A percentile compares a stretch with the other conserved stretches of the same genome.
Evolutionary conservation across 1,284 basidiomycete species (phyloP).

Genomic region (Singerocomus rubriflavus): DNA sequence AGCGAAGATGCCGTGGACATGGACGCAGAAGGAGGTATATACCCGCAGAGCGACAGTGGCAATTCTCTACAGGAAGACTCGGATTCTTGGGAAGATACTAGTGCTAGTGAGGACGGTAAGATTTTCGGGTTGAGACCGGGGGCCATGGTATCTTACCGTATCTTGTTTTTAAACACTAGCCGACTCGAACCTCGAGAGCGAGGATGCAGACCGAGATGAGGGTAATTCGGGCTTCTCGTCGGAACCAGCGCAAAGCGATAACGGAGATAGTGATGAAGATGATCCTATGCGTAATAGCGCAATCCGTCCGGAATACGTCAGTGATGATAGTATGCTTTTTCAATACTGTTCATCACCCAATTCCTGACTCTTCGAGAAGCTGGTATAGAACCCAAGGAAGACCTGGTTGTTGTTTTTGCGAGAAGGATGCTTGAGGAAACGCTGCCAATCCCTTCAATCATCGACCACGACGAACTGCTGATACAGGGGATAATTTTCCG

Average conservation of each 20-base stretch:
- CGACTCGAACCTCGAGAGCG: neutral
- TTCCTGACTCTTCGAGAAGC: neutral
- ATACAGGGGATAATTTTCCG: neutral
- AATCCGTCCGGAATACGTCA: neutral
- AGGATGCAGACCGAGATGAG: neutral
- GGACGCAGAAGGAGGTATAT: neutral
- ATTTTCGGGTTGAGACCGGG: no score
- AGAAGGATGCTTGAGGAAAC: neutral
- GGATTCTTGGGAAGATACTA: constrained; percentile 1
- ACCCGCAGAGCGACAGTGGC: neutral
- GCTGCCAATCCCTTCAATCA: no score
- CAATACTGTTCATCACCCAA: neutral
- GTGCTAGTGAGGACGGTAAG: neutral
- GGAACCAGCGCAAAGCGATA: neutral
- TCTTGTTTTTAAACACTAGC: neutral
- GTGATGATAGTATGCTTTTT: neutral
- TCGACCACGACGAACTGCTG: neutral
- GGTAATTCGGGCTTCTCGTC: neutral
- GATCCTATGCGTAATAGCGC: neutral
- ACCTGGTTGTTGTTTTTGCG: neutral
- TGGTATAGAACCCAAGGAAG: neutral
- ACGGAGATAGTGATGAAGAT: neutral
- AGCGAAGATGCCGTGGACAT: no score
- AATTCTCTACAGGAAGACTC: neutral
- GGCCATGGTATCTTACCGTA: neutral